Base-by-base conservation (phyloP, 2,329 filamentous ascomycete species). In the Penicillium sp. region DNA sequence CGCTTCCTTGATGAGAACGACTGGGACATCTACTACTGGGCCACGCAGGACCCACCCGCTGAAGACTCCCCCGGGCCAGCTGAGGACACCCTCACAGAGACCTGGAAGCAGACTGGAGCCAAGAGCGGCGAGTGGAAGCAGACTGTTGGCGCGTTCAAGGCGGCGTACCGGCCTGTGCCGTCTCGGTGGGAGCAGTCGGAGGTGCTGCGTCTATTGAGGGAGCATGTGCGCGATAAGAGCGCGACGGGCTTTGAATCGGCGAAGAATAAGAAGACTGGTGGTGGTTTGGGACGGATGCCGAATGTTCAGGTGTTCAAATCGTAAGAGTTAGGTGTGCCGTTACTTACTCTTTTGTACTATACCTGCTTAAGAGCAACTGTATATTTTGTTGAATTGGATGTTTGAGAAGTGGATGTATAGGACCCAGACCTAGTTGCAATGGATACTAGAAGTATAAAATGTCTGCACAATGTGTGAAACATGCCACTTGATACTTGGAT, bases 1-100 rank as follows among this genome's bases (percentile, higher is more conserved):
- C 76, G 80, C 25, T 95, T 98, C 77, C 83, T 98, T 49, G 93
- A 98, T 72, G 93, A 98, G 75, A 98, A 98, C 72, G 93, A 98
- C 76, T 98, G 93, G 93, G 93, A 98, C 70, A 96, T 98, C 54
- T 98, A 98, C 79, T 98, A 98, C 79, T 98, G 93, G 93, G 89
- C 88, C 3, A 98, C 93, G 13, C 93, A 98, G 72, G 84, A 89
- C 61, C 78, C 85, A 5, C 66, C 66, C 0, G 44, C 51, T 1
- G 66, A 70, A 25, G 62, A 55, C 0, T 77, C 79, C 4, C 79
- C 82, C 57, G 77, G 79, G 51, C 64, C 62, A 42, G 52, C 60
- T 3, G 58, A 67, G 50, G 66, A 68, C 45, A 66, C 63, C 8
- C 51, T 62, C 20, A 75, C 73, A 9, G 75, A 76, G 53, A 72